Evolutionary conservation across 345 rosid genomes (phyloP).

Genomic region (Raphanus raphanistrum): DNA sequence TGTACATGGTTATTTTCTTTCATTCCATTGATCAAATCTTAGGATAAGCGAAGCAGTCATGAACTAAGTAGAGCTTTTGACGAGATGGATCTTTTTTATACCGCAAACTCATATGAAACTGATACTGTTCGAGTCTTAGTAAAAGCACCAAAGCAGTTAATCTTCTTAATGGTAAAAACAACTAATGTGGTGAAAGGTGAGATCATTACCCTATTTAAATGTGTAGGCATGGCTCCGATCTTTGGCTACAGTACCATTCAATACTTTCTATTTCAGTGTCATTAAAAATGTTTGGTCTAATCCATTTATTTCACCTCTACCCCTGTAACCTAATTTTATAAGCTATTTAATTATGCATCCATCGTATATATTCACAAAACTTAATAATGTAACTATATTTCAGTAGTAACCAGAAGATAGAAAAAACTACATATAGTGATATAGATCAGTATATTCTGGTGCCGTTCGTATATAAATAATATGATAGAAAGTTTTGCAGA

Average conservation of each 20-base stretch:
- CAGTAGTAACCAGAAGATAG: neutral
- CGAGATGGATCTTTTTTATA: neutral
- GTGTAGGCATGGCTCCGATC: conserved; percentile 27
- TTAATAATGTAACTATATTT: neutral
- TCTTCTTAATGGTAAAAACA: neutral
- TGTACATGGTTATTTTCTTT: neutral
- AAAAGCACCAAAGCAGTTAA: neutral
- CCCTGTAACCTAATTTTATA: conserved; percentile 32
- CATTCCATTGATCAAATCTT: neutral
- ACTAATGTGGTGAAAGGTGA: conserved; percentile 17
- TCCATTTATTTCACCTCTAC: conserved; percentile 35
- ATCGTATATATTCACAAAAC: neutral
- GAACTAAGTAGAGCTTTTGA: neutral
- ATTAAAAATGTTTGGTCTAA: conserved; percentile 16
- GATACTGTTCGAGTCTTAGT: neutral
- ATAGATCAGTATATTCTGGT: neutral
- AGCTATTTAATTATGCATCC: conserved; percentile 16
- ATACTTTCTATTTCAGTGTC: conserved; percentile 25
- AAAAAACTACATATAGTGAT: neutral
- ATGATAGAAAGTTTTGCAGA: conserved; percentile 2
- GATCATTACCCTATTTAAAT: neutral
- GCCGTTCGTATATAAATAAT: neutral
- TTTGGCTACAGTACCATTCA: conserved; percentile 18
- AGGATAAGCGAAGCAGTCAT: neutral
- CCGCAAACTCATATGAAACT: neutral